Conservation (phyloP, 1,284 basidiomycete genomes). For the Leccinum huronense region DNA sequence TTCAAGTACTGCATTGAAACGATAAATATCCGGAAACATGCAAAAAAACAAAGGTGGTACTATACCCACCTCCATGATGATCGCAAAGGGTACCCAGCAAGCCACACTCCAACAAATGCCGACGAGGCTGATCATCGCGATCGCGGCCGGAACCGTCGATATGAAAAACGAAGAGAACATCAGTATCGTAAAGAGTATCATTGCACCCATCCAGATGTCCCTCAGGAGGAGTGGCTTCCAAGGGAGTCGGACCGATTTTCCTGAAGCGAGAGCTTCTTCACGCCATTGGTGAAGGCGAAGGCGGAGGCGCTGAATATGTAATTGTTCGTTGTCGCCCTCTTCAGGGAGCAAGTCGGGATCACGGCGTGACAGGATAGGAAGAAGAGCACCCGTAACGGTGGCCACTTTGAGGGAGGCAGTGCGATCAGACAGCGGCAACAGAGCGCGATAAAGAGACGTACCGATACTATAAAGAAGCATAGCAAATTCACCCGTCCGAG, state of each 20-base stretch:
- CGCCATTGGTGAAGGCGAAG: constrained; percentile 79
- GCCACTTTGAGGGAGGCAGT: constrained; percentile 57
- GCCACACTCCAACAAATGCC: constrained; percentile 95
- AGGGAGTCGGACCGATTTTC: constrained; percentile 72
- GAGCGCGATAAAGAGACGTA: constrained; percentile 35
- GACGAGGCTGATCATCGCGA: constrained; percentile 75
- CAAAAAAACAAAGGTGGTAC: constrained; percentile 2
- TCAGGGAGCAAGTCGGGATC: constrained; percentile 74
- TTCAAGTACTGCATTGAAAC: constrained; percentile 66
- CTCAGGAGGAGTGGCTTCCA: constrained; percentile 85
- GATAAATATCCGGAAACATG: constrained; percentile 6
- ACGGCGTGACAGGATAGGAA: constrained; percentile 80
- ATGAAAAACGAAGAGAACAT: constrained; percentile 86
- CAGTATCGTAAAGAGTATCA: constrained; percentile 74
- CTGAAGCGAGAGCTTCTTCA: constrained; percentile 71
- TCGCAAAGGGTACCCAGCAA: constrained; percentile 89
- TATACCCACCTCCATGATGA: constrained; percentile 83
- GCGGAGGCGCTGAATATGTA: constrained; percentile 65
- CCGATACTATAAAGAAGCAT: constrained; percentile 89
- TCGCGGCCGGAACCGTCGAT: constrained; percentile 69
- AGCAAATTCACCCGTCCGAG: constrained; percentile 83
- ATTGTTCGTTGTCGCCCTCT: constrained; percentile 69
- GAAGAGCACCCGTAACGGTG: constrained; percentile 75
- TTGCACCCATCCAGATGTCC: constrained; percentile 88
- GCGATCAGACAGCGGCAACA: constrained; percentile 7